Evolutionary conservation across 805 yeast genomes (phyloP), one percentile per base, ranked within the genome.

Genomic region (Zygosaccharomyces lentus): DNA sequence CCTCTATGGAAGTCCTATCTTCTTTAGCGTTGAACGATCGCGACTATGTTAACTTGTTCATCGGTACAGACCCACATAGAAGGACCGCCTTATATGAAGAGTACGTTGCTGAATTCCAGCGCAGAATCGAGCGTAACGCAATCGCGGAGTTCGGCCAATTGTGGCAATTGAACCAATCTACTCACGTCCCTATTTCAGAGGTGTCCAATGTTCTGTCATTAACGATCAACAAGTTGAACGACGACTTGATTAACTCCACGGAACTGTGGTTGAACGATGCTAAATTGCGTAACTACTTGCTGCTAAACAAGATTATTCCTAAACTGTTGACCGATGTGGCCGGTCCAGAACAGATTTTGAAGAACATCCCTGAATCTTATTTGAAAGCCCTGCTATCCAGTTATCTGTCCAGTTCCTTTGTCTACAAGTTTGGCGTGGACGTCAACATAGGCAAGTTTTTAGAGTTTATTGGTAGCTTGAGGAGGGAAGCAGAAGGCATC

Each of bases 1-100:
- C 97, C 1, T 90, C 97, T 1, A 74, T 87, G 57, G 99, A 91
- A 69, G 99, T 91, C 9, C 76, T 91, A 56, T 96, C 97, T 8
- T 91, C 99, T 2, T 78, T 91, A 50, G 84, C 96, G 2, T 84
- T 93, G 61, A 89, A 82, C 59, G 99, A 91, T 67, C 78, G 76
- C 43, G 86, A 81, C 29, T 93, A 91, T 73, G 76, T 83, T 58
- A 68, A 77, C 45, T 71, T 86, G 62, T 93, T 91, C 88, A 62
- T 69, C 46, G 79, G 80, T 51, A 73, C 74, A n/a, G 54, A 54
- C 10, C 67, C 74, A n/a, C 71, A 74, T 8, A 65, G 65, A 31
- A 74, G 76, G 48, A 95, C 96, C 9, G 73, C 71, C 40, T 85
- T 91, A 65, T 91, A 91, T 72, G 73, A 80, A 62, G 72, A 73